Evolutionary conservation across 2,329 filamentous ascomycete genomes (phyloP).

Genomic region (Ophiostoma australiae): DNA sequence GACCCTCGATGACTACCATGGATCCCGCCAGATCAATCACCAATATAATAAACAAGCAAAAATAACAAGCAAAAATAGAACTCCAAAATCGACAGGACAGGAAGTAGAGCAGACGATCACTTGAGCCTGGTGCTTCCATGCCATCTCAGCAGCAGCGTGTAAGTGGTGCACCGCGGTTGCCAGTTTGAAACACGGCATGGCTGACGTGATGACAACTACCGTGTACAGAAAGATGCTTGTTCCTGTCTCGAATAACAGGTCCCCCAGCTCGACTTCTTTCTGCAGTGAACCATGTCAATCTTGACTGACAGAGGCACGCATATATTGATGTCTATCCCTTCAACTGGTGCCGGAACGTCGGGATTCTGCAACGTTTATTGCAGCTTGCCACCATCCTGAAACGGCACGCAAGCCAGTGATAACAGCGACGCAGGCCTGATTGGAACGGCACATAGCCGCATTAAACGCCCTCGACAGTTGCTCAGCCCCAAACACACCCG

Average conservation of each 20-base stretch:
- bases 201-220: not conserved
- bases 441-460: not conserved
- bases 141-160: not conserved
- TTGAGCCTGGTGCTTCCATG: not conserved
- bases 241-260: not conserved
- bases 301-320: not conserved
- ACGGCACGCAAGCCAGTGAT: not conserved
- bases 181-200: not conserved
- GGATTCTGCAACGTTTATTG: not conserved
- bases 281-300: not conserved
- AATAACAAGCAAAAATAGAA: too few species aligned
- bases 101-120: not conserved
- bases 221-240: not conserved
- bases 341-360: not conserved
- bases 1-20: not conserved
- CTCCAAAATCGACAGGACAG: not conserved
- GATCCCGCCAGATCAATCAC: not conserved
- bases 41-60: not conserved
- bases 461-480: not conserved
- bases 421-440: not conserved
- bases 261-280: not conserved
- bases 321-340: not conserved
- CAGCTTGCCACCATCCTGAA: not conserved
- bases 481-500: slow-evolving; percentile 7
- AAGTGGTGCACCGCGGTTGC: not conserved